phyloP scores from a whole-genome alignment of 2,329 filamentous ascomycete genomes.

The Chrysoporthe deuterocubensis region DNA sequence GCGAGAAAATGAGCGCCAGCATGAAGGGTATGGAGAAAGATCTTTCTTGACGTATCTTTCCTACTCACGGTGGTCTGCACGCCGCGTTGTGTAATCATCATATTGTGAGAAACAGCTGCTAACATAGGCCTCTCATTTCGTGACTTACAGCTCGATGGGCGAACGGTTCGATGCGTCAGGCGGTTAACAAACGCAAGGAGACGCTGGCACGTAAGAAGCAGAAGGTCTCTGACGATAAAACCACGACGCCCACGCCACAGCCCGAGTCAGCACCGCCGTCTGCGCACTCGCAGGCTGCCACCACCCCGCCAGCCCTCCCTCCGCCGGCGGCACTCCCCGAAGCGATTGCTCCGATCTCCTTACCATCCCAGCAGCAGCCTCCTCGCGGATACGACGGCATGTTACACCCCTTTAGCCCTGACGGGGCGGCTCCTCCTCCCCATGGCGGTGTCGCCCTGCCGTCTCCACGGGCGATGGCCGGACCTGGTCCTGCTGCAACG shows the following conservation, averaged over 20 bases:
- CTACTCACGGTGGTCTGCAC: neutral
- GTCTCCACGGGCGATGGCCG: neutral
- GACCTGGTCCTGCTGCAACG: neutral
- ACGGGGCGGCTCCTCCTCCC: neutral
- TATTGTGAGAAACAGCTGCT: neutral
- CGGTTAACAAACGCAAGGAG: slow-evolving; percentile 64
- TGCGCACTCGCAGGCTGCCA: slow-evolving; percentile 17
- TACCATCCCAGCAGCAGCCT: slow-evolving; percentile 10
- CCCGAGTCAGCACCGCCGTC: slow-evolving; percentile 25
- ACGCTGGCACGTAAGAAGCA: slow-evolving; percentile 63
- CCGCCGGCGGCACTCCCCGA: neutral
- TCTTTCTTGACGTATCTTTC: neutral
- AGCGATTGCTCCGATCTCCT: slow-evolving; percentile 1
- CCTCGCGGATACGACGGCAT: slow-evolving; percentile 16
- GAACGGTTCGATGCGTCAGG: slow-evolving; percentile 62
- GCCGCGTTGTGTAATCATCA: slow-evolving; percentile 12
- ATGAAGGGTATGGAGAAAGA: slow-evolving; percentile 61
- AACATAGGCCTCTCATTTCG: slow-evolving; percentile 14
- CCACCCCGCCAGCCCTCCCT: slow-evolving; percentile 9
- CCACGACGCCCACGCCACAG: slow-evolving; percentile 21
- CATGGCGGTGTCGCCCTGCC: slow-evolving; percentile 9
- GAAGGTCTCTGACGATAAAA: slow-evolving; percentile 27
- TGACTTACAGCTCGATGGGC: slow-evolving; percentile 57
- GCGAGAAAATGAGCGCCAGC: slow-evolving; percentile 67
- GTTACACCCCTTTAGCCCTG: neutral